Evolutionary conservation across 106 monocot genomes (phyloP), one percentile per base, ranked within the genome.

Genomic region (Acorus gramineus): DNA sequence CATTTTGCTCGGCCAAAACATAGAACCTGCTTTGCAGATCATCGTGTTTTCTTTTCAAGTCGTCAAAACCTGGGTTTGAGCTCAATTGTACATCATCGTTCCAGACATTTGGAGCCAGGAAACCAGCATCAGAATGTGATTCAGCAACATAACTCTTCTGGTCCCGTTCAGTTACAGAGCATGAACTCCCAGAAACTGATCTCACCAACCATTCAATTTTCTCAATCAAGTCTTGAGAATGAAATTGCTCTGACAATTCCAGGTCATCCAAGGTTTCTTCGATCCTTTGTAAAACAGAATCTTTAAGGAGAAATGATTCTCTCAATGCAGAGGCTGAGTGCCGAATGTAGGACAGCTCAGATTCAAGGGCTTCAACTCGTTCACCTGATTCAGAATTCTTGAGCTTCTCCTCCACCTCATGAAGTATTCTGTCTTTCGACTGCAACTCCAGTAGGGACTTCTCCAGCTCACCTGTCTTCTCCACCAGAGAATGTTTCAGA

Each of bases 291-390:
- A 98, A 82, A 70, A 92, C 70, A 8, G 91, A 91, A 71, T 98
- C 96, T 75, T 91, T 87, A 9, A 79, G 80, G 45, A 98, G 91
- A 85, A 98, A 98, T 14, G 87, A 98, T 59, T 98, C 96, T 61
- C 96, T 87, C 67, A 98, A 70, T 52, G 83, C 88, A 77, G 87
- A 91, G 14, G 91, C 91, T 55, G 96, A 98, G 67, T 92, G 81
- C 46, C 96, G 71, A 59, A 98, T 88, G 67, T 98, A 98, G 51
- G 96, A 98, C 9, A 98, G 91, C 65, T 98, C 96, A 9, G 96
- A 98, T 67, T 98, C 96, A 70, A 98, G 77, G 65, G 91, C 87
- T 84, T 98, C 91, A 65, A 98, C 71, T 46, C 96, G 82, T 4
- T 85, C 96, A 42, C 64, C 96, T 71, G 87, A 89, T 59, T 80